Evolutionary conservation across 371 early-diverging fungal species (phyloP).

Genomic region (Mucor saturninus): DNA sequence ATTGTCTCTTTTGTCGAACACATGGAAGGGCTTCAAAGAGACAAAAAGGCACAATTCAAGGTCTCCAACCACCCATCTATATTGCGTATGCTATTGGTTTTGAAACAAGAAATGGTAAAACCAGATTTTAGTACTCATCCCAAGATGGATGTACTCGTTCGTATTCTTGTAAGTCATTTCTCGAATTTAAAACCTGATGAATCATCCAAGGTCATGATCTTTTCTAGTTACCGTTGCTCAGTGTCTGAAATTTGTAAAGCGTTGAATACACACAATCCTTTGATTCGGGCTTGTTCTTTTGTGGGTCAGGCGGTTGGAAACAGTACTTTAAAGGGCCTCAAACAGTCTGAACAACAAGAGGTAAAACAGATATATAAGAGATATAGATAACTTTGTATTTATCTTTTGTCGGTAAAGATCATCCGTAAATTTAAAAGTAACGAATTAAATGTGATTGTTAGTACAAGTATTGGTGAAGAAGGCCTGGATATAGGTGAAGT

Average conservation of each 20-base stretch:
- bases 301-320: conserved; percentile 83
- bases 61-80: conserved; percentile 9
- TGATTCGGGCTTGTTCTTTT: conserved; percentile 77
- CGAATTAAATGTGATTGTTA: conserved; percentile 83
- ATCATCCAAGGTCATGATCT: conserved; percentile 84
- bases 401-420: conserved; percentile 15
- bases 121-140: conserved; percentile 80
- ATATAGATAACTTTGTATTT: neutral
- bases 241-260: conserved; percentile 84
- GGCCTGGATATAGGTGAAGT: conserved; percentile 97
- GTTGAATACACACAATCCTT: conserved; percentile 69
- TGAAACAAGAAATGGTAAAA: conserved; percentile 13
- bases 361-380: conserved; percentile 29
- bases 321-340: conserved; percentile 67
- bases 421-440: conserved; percentile 70
- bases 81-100: neutral
- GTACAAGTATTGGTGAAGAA: conserved; percentile 96
- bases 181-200: conserved; percentile 6
- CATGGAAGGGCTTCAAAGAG: conserved; percentile 40
- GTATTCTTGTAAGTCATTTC: conserved; percentile 73
- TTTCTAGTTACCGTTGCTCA: conserved; percentile 85
- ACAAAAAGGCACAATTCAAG: neutral
- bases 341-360: conserved; percentile 86
- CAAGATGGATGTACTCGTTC: conserved; percentile 72
- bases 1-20: conserved; percentile 60